Evolutionary conservation across 1,284 basidiomycete species (phyloP).

Genomic region (Cutaneotrichosporon cyanovorans): DNA sequence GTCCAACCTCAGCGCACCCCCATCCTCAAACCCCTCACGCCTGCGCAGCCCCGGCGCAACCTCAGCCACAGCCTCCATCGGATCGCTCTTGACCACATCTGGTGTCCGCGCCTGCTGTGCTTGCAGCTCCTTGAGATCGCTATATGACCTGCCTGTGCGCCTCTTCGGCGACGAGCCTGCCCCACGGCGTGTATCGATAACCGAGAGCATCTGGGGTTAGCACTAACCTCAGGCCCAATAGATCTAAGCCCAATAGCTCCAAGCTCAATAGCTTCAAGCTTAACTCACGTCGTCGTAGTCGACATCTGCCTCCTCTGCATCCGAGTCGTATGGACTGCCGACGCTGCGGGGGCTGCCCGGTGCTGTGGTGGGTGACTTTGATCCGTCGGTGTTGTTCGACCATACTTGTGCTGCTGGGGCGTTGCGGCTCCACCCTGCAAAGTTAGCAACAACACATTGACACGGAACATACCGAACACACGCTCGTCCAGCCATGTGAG

Average conservation of each 20-base stretch:
- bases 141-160: constrained; percentile 30
- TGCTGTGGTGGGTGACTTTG: constrained; percentile 31
- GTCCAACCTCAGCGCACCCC: constrained; percentile 14
- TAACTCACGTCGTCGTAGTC: constrained; percentile 49
- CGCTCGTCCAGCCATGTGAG: constrained; percentile 46
- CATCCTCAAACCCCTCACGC: constrained; percentile 8
- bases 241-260: too few relatives aligned
- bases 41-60: constrained; percentile 12
- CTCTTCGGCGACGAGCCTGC: constrained; percentile 21
- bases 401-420: constrained; percentile 31
- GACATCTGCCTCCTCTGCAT: constrained; percentile 46
- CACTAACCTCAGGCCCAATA: constrained; percentile 6
- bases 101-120: background rate
- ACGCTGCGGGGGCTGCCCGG: constrained; percentile 30
- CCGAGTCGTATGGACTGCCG: constrained; percentile 41
- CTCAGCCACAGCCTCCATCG: background rate
- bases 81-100: constrained; percentile 1
- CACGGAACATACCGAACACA: constrained; percentile 37
- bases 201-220: constrained; percentile 32
- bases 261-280: too few relatives aligned
- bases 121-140: constrained; percentile 16
- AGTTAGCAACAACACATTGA: background rate
- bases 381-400: constrained; percentile 36
- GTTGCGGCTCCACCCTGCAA: constrained; percentile 32
- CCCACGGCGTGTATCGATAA: constrained; percentile 35